Evolutionary conservation across 495 filamentous ascomycete genomes (phyloP).

Genomic region (Bacidia gigantensis): DNA sequence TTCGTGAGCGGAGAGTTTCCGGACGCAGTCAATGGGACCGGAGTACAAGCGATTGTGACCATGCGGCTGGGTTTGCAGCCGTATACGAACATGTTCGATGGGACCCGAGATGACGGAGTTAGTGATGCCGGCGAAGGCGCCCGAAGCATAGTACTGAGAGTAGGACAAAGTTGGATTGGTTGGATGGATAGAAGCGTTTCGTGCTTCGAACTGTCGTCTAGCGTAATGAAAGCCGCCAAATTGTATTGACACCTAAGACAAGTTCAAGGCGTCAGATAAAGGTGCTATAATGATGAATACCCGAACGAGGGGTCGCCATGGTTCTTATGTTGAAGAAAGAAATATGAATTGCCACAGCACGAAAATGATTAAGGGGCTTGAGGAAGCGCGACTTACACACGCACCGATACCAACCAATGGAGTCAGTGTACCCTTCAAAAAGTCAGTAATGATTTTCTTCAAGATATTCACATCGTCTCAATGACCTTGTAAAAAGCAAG

Average conservation of each 20-base stretch:
- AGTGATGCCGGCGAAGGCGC: conserved; percentile 82
- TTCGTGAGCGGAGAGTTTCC: conserved; percentile 55
- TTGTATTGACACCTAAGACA: conserved; percentile 67
- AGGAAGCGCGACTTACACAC: conserved; percentile 44
- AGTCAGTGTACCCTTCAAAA: conserved; percentile 65
- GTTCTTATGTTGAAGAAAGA: not conserved
- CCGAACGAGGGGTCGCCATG: too few species aligned
- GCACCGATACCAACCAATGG: conserved; percentile 92
- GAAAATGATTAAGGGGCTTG: not conserved
- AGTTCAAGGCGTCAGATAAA: not conserved
- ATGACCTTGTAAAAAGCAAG: conserved; percentile 87
- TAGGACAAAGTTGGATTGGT: conserved; percentile 46
- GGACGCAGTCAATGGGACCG: conserved; percentile 81
- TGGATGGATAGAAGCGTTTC: conserved; percentile 39
- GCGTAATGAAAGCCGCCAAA: conserved; percentile 95
- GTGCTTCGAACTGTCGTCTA: conserved; percentile 66
- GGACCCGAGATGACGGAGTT: conserved; percentile 81
- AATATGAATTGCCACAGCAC: too few species aligned
- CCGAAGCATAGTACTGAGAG: conserved; percentile 75
- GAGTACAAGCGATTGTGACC: conserved; percentile 61
- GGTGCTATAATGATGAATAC: too few species aligned
- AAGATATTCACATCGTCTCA: too few species aligned
- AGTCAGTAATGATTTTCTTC: not conserved
- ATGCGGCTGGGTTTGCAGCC: conserved; percentile 95
- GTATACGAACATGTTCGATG: conserved; percentile 95